These are phyloP conservation scores for Hanseniaspora sp. DNA, from an alignment of 1,139 yeast genomes.

Conservation along the genomic window DNA sequence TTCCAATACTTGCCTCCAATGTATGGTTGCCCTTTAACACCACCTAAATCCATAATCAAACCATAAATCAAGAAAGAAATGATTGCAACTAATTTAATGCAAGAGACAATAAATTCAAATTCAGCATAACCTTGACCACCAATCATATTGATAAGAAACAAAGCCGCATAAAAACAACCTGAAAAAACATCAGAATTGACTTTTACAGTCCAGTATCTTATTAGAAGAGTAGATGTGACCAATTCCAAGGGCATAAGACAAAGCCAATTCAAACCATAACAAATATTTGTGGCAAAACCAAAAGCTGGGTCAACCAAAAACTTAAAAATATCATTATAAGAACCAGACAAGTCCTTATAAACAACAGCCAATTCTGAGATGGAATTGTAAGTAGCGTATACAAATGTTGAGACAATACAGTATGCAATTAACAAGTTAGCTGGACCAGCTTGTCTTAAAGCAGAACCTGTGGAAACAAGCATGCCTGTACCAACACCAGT, in stretches of 20 bases:
- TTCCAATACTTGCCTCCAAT: constrained; percentile 54
- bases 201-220: constrained; percentile 50
- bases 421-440: constrained; percentile 64
- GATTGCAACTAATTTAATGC: constrained; percentile 48
- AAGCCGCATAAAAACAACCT: constrained; percentile 46
- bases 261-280: constrained; percentile 70
- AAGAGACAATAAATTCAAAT: constrained; percentile 51
- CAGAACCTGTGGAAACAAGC: constrained; percentile 60
- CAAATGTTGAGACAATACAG: constrained; percentile 52
- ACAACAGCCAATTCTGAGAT: constrained; percentile 74
- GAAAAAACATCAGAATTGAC: constrained; percentile 56
- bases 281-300: constrained; percentile 75
- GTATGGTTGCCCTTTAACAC: constrained; percentile 39
- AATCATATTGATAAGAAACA: constrained; percentile 45
- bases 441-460: constrained; percentile 63
- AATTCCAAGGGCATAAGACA: constrained; percentile 67
- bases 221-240: constrained; percentile 63
- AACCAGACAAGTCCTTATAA: constrained; percentile 65
- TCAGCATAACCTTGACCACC: constrained; percentile 72
- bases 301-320: constrained; percentile 58
- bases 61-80: constrained; percentile 54
- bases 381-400: constrained; percentile 64
- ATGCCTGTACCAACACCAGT: constrained; percentile 77
- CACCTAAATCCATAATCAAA: constrained; percentile 51
- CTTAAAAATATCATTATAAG: constrained; percentile 58